Base-by-base conservation (phyloP, 169 alveolate species). In the Toxoplasma gondii region DNA sequence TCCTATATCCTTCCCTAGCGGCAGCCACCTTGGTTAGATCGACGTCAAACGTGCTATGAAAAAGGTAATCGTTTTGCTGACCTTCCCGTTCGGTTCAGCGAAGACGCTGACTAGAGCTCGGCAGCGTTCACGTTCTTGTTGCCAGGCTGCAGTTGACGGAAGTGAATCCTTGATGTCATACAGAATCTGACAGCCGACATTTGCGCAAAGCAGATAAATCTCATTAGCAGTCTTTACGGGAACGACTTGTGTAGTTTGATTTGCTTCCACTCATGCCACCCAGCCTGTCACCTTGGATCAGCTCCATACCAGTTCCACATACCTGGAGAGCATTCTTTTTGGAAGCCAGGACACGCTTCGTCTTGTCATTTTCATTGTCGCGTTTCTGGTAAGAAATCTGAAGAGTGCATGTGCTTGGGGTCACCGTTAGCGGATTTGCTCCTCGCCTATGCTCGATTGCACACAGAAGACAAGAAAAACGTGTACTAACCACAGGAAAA, bases 331-430 rank as follows among this genome's bases (percentile, higher is more conserved):
- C 91, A 39, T 86, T 86, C 78, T 86, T 86, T 53, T 86, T 44
- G 22, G 91, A 44, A 27, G 49, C 91, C 19, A n/a, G 45, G n/a
- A 86, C 91, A 67, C 91, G 19, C 43, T 86, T 86, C 41, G 91
- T 86, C 34, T 86, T 86, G 91, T 86, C 91, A 44, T 86, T 49
- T 29, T 44, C 70, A n/a, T 86, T 49, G 78, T 86, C 91, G 24
- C 91, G 91, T n/a, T 86, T 86, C 29, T 86, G 91, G 91, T 86
- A 86, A 19, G 91, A 86, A 22, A 86, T 86, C 78, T 86, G 91
- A 39, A 86, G 70, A 17, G 91, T 45, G 43, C 91, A 86, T 17
- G 80, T 49, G 45, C 78, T 36, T 17, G 91, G 91, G 9, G 91
- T 49, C 45, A 24, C 17, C 31, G 91, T 86, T 43, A 86, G 78